Percentiles rank a stretch among this genome's conserved stretches.
phyloP scores from a whole-genome alignment of 805 yeast species.

The Millerozyma miso region DNA sequence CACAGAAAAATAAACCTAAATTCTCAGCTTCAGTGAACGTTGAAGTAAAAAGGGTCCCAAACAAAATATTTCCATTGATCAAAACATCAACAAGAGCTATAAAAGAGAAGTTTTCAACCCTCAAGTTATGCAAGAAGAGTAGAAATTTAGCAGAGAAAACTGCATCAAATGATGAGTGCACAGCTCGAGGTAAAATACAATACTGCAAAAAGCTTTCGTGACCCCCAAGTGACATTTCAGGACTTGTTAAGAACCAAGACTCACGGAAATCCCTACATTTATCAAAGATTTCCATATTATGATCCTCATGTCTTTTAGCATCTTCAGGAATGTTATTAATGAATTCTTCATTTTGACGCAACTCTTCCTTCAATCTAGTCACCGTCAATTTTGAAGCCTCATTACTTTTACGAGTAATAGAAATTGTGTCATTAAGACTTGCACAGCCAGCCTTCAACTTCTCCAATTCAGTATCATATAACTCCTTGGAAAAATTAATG shows the following conservation, averaged over 20 bases:
- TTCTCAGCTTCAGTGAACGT: constrained; percentile 80
- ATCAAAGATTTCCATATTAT: constrained; percentile 10
- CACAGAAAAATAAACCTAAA: constrained; percentile 67
- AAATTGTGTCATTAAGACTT: constrained; percentile 33
- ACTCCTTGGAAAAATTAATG: constrained; percentile 46
- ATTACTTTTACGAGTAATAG: constrained; percentile 21
- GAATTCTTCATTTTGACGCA: constrained; percentile 20
- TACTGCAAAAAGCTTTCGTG: constrained; percentile 43
- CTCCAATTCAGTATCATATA: constrained; percentile 47
- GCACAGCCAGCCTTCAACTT: constrained; percentile 35
- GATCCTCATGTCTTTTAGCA: constrained; percentile 39
- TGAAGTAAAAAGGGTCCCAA: constrained; percentile 60
- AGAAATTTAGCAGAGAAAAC: constrained; percentile 61
- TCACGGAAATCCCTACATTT: background rate
- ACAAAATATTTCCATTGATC: constrained; percentile 45
- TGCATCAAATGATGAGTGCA: constrained; percentile 83
- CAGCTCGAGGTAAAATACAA: constrained; percentile 71
- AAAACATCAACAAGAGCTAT: constrained; percentile 41
- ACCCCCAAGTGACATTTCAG: constrained; percentile 7
- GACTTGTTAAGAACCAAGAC: constrained; percentile 35
- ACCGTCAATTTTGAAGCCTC: constrained; percentile 15
- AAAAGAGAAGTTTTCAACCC: constrained; percentile 33
- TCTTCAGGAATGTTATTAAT: constrained; percentile 20
- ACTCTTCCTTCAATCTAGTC: constrained; percentile 23
- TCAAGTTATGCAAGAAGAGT: constrained; percentile 41